Conservation (phyloP, 305 asterid genomes). For the Fraxinus sp. region DNA sequence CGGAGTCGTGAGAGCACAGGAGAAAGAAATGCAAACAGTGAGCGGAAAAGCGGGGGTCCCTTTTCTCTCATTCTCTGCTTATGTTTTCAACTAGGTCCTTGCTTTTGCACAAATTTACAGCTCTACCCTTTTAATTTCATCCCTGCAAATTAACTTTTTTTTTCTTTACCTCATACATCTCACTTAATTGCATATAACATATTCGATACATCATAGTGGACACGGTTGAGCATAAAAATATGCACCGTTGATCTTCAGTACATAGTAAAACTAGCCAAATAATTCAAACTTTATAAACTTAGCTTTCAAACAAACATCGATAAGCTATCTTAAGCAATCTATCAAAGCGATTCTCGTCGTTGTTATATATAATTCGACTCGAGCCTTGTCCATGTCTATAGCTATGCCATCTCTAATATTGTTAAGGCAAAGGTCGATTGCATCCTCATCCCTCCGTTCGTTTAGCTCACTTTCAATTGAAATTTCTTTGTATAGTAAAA, state of each 20-base stretch:
- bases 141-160: background rate
- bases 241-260: background rate
- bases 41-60: constrained; percentile 30
- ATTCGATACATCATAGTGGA: background rate
- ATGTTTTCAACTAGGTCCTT: background rate
- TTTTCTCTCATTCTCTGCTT: constrained; percentile 20
- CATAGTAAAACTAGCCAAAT: background rate
- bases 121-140: constrained; percentile 13
- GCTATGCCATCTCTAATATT: background rate
- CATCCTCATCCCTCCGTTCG: background rate
- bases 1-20: constrained; percentile 20
- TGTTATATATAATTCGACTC: background rate
- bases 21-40: constrained; percentile 18
- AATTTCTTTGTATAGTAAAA: background rate
- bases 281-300: background rate
- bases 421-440: background rate
- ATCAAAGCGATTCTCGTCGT: background rate
- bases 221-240: background rate
- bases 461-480: background rate
- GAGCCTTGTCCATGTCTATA: background rate
- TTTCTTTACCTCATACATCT: background rate
- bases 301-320: background rate
- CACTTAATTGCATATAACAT: background rate
- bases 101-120: constrained; percentile 17
- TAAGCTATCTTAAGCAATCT: background rate